Evolutionary conservation across 2,329 filamentous ascomycete genomes (phyloP), one percentile per base, ranked within the genome.

Genomic region (Thielaviopsis euricoi): DNA sequence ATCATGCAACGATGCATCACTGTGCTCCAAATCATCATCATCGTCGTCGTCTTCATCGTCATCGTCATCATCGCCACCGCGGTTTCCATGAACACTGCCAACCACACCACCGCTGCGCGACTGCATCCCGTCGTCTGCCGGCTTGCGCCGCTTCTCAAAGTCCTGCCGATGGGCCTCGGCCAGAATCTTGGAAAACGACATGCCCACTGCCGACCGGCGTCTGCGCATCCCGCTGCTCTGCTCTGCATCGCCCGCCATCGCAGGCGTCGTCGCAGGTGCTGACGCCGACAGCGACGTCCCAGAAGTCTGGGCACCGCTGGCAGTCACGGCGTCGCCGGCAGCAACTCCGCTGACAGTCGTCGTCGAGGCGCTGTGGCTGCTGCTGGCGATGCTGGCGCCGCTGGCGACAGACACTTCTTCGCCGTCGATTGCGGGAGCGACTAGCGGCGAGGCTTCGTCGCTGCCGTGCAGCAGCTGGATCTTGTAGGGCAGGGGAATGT

Each of bases 91-190:
- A n/a, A n/a, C n/a, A n/a, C n/a, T n/a, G n/a, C n/a, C 63, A 17
- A 65, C 66, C 0, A 62, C 64, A 0, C 59, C 64, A 29, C 66
- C 63, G 22, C 66, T 66, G n/a, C 61, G 56, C 48, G 61, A 58
- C 50, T 62, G 61, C 15, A 53, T 53, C 21, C 60, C 63, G 2
- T 57, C 51, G 0, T 62, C 62, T 2, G 62, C 60, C 0, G 70
- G 70, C 64, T 67, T 71, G 62, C 81, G 78, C 68, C 81, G 86
- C 73, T 93, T 86, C 71, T 94, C 87, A 68, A 96, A 97, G 71
- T 97, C 91, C 68, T 95, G 86, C 61, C 81, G 85, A 68, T 97
- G 93, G 6, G 91, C 91, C 61, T 84, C 79, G 3, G 88, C 86
- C 63, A 96, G 76, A n/a, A 89, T 82, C 15, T 77, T 81, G 5